Percentiles rank a stretch among this genome's conserved stretches.
phyloP scores from a whole-genome alignment of 2,329 filamentous ascomycete species.

The Sporothrix humicola region DNA sequence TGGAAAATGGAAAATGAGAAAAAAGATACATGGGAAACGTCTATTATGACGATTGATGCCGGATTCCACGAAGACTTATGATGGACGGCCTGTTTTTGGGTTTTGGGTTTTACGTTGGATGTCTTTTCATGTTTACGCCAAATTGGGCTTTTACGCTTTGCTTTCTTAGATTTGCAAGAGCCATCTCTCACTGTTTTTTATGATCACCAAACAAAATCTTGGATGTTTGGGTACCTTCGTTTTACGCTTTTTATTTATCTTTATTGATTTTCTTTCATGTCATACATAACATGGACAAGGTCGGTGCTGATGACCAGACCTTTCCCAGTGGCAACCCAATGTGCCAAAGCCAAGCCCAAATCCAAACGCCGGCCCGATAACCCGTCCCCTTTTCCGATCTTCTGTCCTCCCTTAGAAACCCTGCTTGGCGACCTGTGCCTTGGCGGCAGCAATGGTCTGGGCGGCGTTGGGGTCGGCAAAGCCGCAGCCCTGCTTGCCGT shows the following conservation, averaged over 20 bases:
- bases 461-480: slow-evolving; percentile 45
- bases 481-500: slow-evolving; percentile 45
- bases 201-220: neutral
- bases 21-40: neutral
- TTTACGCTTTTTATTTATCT: slow-evolving; percentile 5
- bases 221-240: neutral
- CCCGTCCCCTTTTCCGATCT: no score
- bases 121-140: neutral
- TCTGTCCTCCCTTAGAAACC: slow-evolving; percentile 41
- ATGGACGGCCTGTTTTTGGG: neutral
- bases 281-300: neutral
- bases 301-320: neutral
- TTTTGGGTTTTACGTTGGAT: neutral
- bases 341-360: slow-evolving; percentile 1
- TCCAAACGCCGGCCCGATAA: neutral
- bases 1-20: neutral
- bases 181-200: slow-evolving; percentile 5
- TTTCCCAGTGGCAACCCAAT: neutral
- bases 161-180: slow-evolving; percentile 11
- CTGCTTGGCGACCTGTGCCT: slow-evolving; percentile 45
- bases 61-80: neutral
- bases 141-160: neutral
- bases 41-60: neutral
- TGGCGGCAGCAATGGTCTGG: slow-evolving; percentile 42
- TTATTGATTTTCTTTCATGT: neutral